Base-by-base conservation (phyloP, 108 stramenopile species). In the Cyclotella distinguenda region DNA sequence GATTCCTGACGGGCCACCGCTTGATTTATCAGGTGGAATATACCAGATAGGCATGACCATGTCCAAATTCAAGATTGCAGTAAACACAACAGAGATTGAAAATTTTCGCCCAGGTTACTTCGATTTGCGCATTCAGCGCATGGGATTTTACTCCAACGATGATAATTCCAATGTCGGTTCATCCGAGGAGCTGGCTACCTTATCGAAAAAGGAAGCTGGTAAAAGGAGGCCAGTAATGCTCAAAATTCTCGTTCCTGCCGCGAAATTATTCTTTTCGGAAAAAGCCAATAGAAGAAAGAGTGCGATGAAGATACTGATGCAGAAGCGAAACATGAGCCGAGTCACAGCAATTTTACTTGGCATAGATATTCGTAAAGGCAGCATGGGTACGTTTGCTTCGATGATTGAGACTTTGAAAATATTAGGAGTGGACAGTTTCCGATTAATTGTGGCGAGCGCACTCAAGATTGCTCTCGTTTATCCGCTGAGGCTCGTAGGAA, bases 91-190 rank as follows among this genome's bases (percentile, higher is more conserved):
- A 7, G 84, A 85, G 58, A 21, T 91, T 7, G 66, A 71, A 10
- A 74, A 86, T 51, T 91, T 91, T 64, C 84, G 90, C 9, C 76
- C 84, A 25, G 90, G 90, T 16, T 91, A 55, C 71, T 91, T 91
- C 69, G 84, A 91, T 35, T 27, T 91, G 33, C 86, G 80, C 22
- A 67, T 91, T 9, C 66, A 75, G 54, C 58, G 74, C 33, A 88
- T 91, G 59, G 90, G 90, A 18, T 71, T 85, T 25, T 91, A 80
- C 58, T 42, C 38, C 4, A 38, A 34, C 7, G 33, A 51, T 23
- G 36, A 8, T 48, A 12, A 3, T n/a, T n/a, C n/a, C 12, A 27
- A 4, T 27, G 15, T 32, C 22, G 39, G 8, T 35, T 22, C 31
- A 15, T n/a, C n/a, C n/a, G n/a, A n/a, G n/a, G n/a, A n/a, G n/a